Evolutionary conservation across 305 asterid genomes (phyloP), one percentile per base, ranked within the genome.

Genomic region (Rubia balearica): DNA sequence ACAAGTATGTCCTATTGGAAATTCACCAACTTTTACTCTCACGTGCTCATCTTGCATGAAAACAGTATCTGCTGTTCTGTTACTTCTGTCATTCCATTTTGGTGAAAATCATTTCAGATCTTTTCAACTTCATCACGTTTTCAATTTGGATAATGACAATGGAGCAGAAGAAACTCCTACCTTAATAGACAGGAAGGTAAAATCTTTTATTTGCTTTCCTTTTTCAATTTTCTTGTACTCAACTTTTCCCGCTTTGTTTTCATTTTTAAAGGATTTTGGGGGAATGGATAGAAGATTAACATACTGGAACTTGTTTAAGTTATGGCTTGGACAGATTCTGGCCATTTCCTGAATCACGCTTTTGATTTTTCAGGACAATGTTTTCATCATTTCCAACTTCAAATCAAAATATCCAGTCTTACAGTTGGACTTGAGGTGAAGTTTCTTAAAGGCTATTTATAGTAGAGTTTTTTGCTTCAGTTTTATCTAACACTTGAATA

Each of bases 101-200:
- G 69, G 42, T 73, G 46, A 61, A 67, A 68, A 70, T 74, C 65
- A 51, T 60, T 66, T 22, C 74, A 91, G 99, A 74, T 76, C 97
- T 42, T 94, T 90, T 79, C 82, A 91, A 72, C 88, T 94, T 80
- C 86, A 94, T 76, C 85, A 88, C 71, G 98, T 94, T 75, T 94
- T 94, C 83, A 89, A 88, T 81, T 83, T 93, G 86, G 97, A 93
- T 71, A 94, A 91, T 76, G 99, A 94, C 86, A 86, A 94, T 71
- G 99, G 96, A 71, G 96, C 90, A 70, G 99, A 94, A 79, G 99
- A 91, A 72, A 91, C 95, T 60, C 97, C 99, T 21, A 94, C 94
- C 55, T 79, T 94, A 77, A 94, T 91, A 16, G 99, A 94, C 80
- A 87, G 98, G 77, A 91, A 91, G 99, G 99, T 91, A 79, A 74